Percentiles rank a stretch among this genome's conserved stretches.
phyloP scores from a whole-genome alignment of 352 stramenopile genomes.

The Globisporangium mamillatum region DNA sequence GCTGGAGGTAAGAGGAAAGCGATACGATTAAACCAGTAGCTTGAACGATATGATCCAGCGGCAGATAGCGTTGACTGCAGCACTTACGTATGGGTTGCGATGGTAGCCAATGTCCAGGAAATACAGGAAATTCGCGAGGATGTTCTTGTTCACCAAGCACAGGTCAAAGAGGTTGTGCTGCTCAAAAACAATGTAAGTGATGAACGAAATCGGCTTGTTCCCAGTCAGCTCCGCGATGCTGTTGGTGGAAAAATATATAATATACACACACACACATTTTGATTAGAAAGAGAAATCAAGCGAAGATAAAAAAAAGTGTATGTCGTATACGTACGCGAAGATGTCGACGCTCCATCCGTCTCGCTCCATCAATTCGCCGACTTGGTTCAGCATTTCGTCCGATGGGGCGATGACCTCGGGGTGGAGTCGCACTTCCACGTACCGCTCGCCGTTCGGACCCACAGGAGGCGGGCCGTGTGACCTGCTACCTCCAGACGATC shows the following conservation, averaged over 20 bases:
- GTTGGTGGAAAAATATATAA: neutral
- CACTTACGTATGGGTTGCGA: constrained; percentile 74
- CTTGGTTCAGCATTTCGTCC: constrained; percentile 63
- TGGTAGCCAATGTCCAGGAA: constrained; percentile 82
- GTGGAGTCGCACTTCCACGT: constrained; percentile 50
- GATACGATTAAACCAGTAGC: neutral
- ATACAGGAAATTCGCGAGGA: constrained; percentile 75
- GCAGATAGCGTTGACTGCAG: neutral
- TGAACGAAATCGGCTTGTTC: constrained; percentile 76
- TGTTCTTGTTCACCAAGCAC: constrained; percentile 68
- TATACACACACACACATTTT: neutral
- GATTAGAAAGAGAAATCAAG: neutral
- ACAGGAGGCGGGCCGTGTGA: constrained; percentile 7
- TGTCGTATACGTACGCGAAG: constrained; percentile 41
- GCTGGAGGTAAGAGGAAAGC: constrained; percentile 25
- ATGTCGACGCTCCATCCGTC: constrained; percentile 78
- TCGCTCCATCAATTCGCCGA: constrained; percentile 67
- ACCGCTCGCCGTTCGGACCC: constrained; percentile 23
- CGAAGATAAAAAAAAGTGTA: neutral
- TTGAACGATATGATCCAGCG: neutral
- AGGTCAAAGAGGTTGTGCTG: constrained; percentile 80
- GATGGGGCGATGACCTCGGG: constrained; percentile 53
- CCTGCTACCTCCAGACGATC: constrained; percentile 10
- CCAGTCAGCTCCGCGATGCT: constrained; percentile 60
- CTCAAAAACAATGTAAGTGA: constrained; percentile 84